Percentiles rank a stretch among this genome's conserved stretches.
Evolutionary conservation across 129 eudicot genomes (phyloP).

Genomic region (Flaveria brownii): DNA sequence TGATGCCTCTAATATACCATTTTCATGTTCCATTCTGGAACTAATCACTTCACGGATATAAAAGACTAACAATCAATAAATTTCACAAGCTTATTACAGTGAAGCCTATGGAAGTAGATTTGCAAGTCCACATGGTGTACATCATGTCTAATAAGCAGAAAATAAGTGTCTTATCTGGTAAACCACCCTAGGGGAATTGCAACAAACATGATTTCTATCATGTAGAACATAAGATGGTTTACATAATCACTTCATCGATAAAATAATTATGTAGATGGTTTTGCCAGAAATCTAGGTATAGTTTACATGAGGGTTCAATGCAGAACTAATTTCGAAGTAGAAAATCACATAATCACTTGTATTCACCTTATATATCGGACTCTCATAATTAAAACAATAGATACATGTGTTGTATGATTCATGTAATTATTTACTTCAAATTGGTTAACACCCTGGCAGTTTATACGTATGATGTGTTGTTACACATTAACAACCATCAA

Average conservation of each 20-base stretch:
- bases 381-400: background rate
- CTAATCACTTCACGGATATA: background rate
- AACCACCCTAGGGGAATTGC: background rate
- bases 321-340: background rate
- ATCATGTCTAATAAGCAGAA: background rate
- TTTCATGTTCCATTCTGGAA: constrained; percentile 14
- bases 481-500: background rate
- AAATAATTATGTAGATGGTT: too few species aligned
- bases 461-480: background rate
- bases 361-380: background rate
- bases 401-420: background rate
- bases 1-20: background rate
- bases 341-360: background rate
- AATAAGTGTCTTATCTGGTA: background rate
- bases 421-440: background rate
- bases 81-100: background rate
- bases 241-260: background rate
- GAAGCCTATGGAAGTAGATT: background rate
- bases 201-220: background rate
- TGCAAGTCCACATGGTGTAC: background rate
- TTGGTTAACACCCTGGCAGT: background rate
- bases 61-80: background rate
- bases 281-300: too few species aligned
- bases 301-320: background rate
- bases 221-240: background rate